These are phyloP conservation scores for Pseudogymnoascus sp. DNA, from an alignment of 2,329 filamentous ascomycete genomes.

Conservation along the genomic window DNA sequence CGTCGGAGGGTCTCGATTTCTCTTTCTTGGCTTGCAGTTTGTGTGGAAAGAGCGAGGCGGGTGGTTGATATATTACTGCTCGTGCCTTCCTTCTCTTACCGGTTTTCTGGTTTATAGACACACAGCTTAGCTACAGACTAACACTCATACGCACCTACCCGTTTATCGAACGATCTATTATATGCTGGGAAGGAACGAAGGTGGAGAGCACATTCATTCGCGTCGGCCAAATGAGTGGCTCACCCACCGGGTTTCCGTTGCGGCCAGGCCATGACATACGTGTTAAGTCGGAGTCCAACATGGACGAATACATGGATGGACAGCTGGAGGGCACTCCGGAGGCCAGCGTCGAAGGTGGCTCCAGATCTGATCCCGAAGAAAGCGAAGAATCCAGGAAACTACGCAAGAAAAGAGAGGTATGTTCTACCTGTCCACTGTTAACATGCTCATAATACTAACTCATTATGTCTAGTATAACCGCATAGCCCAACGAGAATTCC, in stretches of 20 bases:
- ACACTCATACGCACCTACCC: background rate
- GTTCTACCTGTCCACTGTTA: background rate
- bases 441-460: background rate
- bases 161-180: background rate
- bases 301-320: background rate
- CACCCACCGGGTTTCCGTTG: background rate
- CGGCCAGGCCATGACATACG: background rate
- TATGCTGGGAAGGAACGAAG: background rate
- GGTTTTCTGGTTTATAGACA: background rate
- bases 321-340: background rate
- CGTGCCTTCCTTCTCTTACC: background rate
- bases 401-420: background rate
- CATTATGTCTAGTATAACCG: constrained; percentile 30
- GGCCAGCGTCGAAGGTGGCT: background rate
- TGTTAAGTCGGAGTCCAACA: background rate
- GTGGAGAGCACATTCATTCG: background rate
- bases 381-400: background rate
- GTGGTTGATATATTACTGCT: constrained; percentile 1
- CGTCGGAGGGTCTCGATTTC: background rate
- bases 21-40: background rate
- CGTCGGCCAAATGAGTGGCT: background rate
- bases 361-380: background rate
- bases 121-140: background rate
- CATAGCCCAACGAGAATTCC: constrained; percentile 37
- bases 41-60: background rate